phyloP scores from a whole-genome alignment of 2,329 filamentous ascomycete species.

The Alternaria sp. region DNA sequence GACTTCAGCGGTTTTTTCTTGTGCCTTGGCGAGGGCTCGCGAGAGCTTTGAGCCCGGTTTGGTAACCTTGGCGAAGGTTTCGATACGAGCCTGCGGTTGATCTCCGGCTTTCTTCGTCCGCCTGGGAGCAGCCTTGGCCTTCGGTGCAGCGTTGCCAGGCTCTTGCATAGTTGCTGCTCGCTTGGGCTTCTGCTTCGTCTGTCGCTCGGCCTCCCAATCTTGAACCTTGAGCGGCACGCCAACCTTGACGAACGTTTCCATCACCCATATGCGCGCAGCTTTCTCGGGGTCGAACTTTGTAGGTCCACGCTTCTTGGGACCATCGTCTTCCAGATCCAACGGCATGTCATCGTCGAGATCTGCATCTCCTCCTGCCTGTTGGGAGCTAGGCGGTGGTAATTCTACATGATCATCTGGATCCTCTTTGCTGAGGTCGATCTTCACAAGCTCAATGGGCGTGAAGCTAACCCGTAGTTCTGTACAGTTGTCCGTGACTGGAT shows the following conservation, averaged over 20 bases:
- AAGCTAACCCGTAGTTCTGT: conserved; percentile 82
- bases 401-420: conserved; percentile 72
- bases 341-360: conserved; percentile 46
- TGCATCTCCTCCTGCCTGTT: conserved; percentile 27
- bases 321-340: conserved; percentile 43
- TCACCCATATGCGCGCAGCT: conserved; percentile 73
- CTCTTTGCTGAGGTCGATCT: conserved; percentile 77
- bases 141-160: conserved; percentile 30
- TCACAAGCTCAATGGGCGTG: conserved; percentile 77
- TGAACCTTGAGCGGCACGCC: conserved; percentile 72
- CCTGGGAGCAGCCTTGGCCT: conserved; percentile 32
- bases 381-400: conserved; percentile 25
- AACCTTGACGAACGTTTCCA: conserved; percentile 68
- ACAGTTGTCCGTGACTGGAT: conserved; percentile 76
- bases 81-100: conserved; percentile 36
- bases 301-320: conserved; percentile 56
- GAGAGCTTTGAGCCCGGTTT: conserved; percentile 43
- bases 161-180: conserved; percentile 34
- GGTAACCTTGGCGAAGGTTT: conserved; percentile 47
- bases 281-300: conserved; percentile 70
- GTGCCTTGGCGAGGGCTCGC: conserved; percentile 33
- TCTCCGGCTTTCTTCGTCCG: conserved; percentile 32
- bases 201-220: conserved; percentile 65
- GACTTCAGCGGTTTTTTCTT: conserved; percentile 15
- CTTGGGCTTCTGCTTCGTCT: conserved; percentile 35